Base-by-base conservation (phyloP, 352 stramenopile species). In the Pilasporangium apinafurcum region DNA sequence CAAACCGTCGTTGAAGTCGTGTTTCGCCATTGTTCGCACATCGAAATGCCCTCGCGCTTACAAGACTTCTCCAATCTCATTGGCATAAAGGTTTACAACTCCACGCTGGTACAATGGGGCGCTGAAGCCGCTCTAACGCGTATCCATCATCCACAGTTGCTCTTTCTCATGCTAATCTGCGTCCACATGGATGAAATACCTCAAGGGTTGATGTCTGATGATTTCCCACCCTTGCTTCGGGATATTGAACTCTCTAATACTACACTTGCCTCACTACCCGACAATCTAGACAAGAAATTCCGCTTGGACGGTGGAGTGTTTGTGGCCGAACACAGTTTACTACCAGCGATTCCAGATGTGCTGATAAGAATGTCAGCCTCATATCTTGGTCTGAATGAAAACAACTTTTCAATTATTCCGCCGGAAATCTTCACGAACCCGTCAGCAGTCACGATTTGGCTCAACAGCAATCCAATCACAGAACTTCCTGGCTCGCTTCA, bases 71-170 rank as follows among this genome's bases (percentile, higher is more conserved):
- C 39, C 1, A 33, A 37, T 2, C 42, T 81, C 2, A 38, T 70
- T 16, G 40, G 56, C 1, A 22, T 76, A 1, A 72, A 75, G 34
- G 45, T 73, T 17, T 76, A 69, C 46, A 78, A 76, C 33, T 62
- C 62, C 3, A 74, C 60, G 6, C 53, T 82, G 7, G 21, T n/a
- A 0, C 38, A 27, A 5, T 76, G 63, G 59, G 30, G 37, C 0
- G 30, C 47, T 6, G 53, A 44, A 16, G 62, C 63, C 4, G 59
- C 56, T 8, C 26, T 78, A 13, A 59, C 53, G 0, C 21, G 57
- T 5, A 34, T 31, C 0, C 25, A 56, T 22, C 56, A 78, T 21
- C 51, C 62, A 7, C n/a, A 18, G 7, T 44, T 82, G 26, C 43
- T 50, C 1, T 53, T 51, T 8, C 17, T 75, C 14, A 63, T 57